A percentile compares a stretch with the other conserved stretches of the same genome.
Evolutionary conservation across 192 early-diverging fungal genomes (phyloP).

Genomic region (Gaertneriomyces semiglobifer): DNA sequence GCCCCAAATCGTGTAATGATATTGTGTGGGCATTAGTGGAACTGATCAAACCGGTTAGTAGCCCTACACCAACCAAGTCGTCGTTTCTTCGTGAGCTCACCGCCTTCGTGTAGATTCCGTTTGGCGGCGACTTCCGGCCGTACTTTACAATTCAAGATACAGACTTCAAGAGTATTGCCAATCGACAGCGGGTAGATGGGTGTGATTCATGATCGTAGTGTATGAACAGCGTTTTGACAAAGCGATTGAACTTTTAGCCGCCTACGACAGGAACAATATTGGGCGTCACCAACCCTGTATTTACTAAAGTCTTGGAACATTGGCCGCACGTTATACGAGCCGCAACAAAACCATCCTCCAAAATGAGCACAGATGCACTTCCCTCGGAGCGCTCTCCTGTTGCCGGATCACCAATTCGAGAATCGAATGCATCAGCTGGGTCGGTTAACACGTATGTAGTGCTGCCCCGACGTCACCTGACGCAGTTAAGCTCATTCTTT

Average conservation of each 20-base stretch:
- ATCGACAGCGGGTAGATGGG: conserved; percentile 41
- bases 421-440: too few relatives aligned
- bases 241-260: conserved; percentile 31
- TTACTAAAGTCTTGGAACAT: conserved; percentile 81
- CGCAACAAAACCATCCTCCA: conserved; percentile 26
- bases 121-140: conserved; percentile 93
- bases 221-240: neutral
- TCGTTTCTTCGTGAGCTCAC: neutral
- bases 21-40: conserved; percentile 80
- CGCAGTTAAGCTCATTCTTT: too few relatives aligned
- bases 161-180: conserved; percentile 76
- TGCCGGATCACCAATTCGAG: too few relatives aligned
- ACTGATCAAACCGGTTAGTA: conserved; percentile 82
- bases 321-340: conserved; percentile 87
- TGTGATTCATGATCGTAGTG: neutral
- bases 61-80: neutral
- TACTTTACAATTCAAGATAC: conserved; percentile 97
- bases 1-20: conserved; percentile 82
- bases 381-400: neutral
- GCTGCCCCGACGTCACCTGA: too few relatives aligned
- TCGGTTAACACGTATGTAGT: too few relatives aligned
- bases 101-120: conserved; percentile 63
- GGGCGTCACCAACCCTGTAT: conserved; percentile 94
- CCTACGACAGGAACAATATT: conserved; percentile 79
- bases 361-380: conserved; percentile 16